Conservation (phyloP, 768 basidiomycete species). For the Phanerodontia chrysosporium region DNA sequence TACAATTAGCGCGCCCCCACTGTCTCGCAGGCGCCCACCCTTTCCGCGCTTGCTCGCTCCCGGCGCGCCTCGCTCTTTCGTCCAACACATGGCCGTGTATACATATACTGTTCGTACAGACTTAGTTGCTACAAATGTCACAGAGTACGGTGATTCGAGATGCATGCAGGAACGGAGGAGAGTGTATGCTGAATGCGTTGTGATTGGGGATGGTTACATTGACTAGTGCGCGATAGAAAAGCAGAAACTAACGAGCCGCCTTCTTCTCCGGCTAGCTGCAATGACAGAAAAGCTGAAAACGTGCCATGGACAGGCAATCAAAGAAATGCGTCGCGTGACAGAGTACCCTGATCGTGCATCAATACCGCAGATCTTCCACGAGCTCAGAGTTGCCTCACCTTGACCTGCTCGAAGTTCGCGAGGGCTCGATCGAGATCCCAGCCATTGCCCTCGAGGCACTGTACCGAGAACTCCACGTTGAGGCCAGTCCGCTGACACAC, state of each 20-base stretch:
- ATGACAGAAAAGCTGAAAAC: neutral
- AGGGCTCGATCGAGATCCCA: constrained; percentile 83
- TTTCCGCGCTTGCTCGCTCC: neutral
- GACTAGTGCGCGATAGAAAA: neutral
- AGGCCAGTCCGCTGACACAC: constrained; percentile 72
- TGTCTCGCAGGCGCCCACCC: neutral
- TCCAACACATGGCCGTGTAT: neutral
- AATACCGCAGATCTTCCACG: neutral
- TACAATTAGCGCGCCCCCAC: neutral
- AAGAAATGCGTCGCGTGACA: constrained; percentile 24
- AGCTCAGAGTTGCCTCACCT: constrained; percentile 45
- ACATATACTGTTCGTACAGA: neutral
- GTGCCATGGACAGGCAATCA: neutral
- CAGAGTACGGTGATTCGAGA: neutral
- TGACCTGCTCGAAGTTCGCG: constrained; percentile 84
- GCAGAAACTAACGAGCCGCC: neutral
- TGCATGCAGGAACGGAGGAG: neutral
- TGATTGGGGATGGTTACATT: constrained; percentile 1
- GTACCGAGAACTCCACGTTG: constrained; percentile 74
- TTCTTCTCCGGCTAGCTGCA: neutral
- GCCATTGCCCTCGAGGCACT: constrained; percentile 79
- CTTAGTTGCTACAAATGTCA: neutral
- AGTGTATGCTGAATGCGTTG: neutral
- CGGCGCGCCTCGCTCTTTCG: neutral
- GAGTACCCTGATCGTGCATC: constrained; percentile 15